Base-by-base conservation (phyloP, 2,329 filamentous ascomycete species). In the Pseudohalonectria lignicola region DNA sequence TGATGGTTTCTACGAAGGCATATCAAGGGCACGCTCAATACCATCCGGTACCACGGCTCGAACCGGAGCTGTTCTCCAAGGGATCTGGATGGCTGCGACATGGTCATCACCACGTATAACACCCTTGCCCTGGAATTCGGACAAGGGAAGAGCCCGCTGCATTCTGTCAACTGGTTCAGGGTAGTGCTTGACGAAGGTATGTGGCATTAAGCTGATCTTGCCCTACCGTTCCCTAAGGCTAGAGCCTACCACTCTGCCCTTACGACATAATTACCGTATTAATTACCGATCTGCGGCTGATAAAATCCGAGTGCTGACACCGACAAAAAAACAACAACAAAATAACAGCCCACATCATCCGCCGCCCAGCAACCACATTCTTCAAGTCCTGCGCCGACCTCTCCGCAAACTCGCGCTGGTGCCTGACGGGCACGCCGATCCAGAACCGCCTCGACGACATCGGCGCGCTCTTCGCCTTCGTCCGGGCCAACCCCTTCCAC, bases 381-480 rank as follows among this genome's bases (percentile, higher is more conserved):
- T 58, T 35, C 25, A 26, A 26, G 13, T 7, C 66, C 1, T 64
- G 66, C 4, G 45, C 50, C 17, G 53, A 59, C 0, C 52, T 76
- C 0, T 39, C 47, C 2, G 62, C 69, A 0, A 53, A 55, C 2
- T 63, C 59, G 0, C 57, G 71, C 10, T 75, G 71, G 70, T 72
- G 67, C 43, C 53, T 73, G 1, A 67, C 66, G 0, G 69, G 69
- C 1, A 74, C 69, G 0, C 71, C 70, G 0, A 66, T 75, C 19
- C 70, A 75, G 41, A 75, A 75, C 44, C 54, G 53, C 2, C 54
- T 75, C 0, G 63, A 66, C 7, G 71, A 75, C 34, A 58, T 75
- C 3, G 69, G 65, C 1, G 59, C 69, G 0, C 53, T 75, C 0
- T 59, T 74, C 31, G 55, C 60, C 1, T 74, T 75, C 43, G 47